These are phyloP conservation scores for Bisporella sp. DNA, from an alignment of 2,329 filamentous ascomycete genomes.

Conservation along the genomic window DNA sequence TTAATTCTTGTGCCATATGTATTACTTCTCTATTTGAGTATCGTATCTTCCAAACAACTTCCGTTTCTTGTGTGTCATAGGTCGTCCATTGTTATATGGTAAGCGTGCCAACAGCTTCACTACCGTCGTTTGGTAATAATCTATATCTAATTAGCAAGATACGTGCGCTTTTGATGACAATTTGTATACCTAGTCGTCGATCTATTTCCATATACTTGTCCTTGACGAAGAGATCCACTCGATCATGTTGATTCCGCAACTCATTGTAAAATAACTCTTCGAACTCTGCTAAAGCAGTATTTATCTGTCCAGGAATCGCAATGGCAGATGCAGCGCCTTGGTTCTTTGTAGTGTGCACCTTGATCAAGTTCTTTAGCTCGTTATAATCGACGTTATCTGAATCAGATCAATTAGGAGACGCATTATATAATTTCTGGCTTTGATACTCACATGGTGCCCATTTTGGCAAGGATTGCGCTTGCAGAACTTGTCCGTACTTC, in stretches of 20 bases:
- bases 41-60: constrained; percentile 25
- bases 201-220: constrained; percentile 77
- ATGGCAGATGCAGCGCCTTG: constrained; percentile 67
- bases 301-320: constrained; percentile 65
- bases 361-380: constrained; percentile 78
- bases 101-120: constrained; percentile 18
- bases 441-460: constrained; percentile 63
- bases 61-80: constrained; percentile 18
- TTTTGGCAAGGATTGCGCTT: constrained; percentile 70
- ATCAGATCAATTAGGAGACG: constrained; percentile 6
- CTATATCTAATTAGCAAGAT: constrained; percentile 11
- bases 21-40: constrained; percentile 22
- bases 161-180: constrained; percentile 20
- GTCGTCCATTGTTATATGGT: constrained; percentile 14
- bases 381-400: constrained; percentile 86
- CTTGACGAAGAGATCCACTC: constrained; percentile 69
- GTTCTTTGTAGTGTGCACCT: constrained; percentile 66
- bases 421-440: background rate
- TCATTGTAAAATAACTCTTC: constrained; percentile 66
- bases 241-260: constrained; percentile 67
- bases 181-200: constrained; percentile 52
- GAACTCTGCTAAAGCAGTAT: constrained; percentile 52
- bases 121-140: constrained; percentile 18
- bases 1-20: background rate
- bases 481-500: constrained; percentile 73